These are phyloP conservation scores for Stramenopiles sp. DNA, from an alignment of 352 stramenopile genomes.

Conservation along the genomic window DNA sequence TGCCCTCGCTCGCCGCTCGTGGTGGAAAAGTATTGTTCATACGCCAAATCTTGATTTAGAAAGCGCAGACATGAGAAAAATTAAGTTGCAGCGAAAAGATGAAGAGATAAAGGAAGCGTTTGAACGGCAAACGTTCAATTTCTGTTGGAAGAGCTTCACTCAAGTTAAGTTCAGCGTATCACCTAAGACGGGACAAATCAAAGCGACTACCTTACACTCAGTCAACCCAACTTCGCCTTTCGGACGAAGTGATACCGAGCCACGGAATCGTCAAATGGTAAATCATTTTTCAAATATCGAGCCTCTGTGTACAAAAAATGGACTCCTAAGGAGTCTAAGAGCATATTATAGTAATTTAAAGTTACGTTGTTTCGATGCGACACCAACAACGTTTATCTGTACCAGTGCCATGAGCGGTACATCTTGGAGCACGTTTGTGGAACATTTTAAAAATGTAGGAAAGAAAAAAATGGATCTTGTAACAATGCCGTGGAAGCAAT, in stretches of 20 bases:
- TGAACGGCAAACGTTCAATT: slow-evolving; percentile 1
- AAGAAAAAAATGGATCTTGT: slow-evolving; percentile 5
- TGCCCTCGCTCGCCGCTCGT: not conserved
- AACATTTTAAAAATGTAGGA: slow-evolving; percentile 8
- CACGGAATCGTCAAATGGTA: not conserved
- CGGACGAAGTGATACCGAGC: not conserved
- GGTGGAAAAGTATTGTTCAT: not conserved
- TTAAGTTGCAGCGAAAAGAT: not conserved
- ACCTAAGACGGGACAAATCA: not conserved
- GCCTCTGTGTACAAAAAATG: slow-evolving; percentile 2
- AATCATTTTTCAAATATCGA: slow-evolving; percentile 10
- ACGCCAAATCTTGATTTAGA: not conserved
- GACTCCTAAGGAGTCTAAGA: not conserved
- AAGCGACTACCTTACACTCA: not conserved
- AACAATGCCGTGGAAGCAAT: slow-evolving; percentile 3
- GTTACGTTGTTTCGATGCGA: not conserved
- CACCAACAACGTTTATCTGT: slow-evolving; percentile 5
- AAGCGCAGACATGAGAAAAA: slow-evolving; percentile 4
- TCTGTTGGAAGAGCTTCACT: slow-evolving; percentile 1
- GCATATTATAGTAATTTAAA: not conserved
- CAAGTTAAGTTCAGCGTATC: not conserved
- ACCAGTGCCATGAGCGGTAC: not conserved
- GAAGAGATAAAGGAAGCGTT: not conserved
- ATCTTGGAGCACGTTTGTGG: not conserved
- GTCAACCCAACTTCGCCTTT: not conserved